Base-by-base conservation (phyloP, 2,329 filamentous ascomycete genomes). In the Exophiala bonariae region DNA sequence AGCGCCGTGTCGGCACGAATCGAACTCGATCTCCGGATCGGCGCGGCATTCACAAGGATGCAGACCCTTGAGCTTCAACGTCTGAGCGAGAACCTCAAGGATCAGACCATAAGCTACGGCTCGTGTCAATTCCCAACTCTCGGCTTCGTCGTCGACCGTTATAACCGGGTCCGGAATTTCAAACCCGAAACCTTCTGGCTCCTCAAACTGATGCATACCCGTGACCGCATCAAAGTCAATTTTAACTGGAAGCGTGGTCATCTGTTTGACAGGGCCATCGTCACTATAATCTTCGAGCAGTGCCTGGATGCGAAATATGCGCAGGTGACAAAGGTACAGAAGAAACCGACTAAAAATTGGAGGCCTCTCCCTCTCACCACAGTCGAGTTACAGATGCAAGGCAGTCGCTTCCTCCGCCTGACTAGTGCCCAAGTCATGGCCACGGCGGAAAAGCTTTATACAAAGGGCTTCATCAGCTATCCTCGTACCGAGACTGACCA, bases 111-210 rank as follows among this genome's bases (percentile, higher is more conserved):
- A 40, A 95, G 89, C 66, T 96, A 96, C 62, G 90, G 89, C 11
- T 96, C 91, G 3, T 99, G 93, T 58, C 93, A 99, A 65, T 99
- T 99, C 61, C 93, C 93, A 1, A 97, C 93, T 0, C 76, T 99
- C 4, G 93, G 93, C 0, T 99, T 99, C 57, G 92, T 99, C 1
- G 93, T 99, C 5, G 93, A 99, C 67, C 83, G 92, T 38, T 99
- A 97, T 66, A 89, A 96, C 60, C 84, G 88, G 41, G 93, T 99
- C 41, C 85, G 89, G 54, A 96, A 95, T 59, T 99, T 99, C 66
- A 83, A 93, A 1, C 87, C 92, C 0, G 93, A 99, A 63, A 74
- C 81, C 0, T 99, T 97, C 67, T 99, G 93, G 93, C 80, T 80
- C 50, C 95, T 99, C 73, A 92, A 86, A 59, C 78, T 99, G 31